Conservation (phyloP, 176 grass and related monocot species). For the Cocos nucifera region DNA sequence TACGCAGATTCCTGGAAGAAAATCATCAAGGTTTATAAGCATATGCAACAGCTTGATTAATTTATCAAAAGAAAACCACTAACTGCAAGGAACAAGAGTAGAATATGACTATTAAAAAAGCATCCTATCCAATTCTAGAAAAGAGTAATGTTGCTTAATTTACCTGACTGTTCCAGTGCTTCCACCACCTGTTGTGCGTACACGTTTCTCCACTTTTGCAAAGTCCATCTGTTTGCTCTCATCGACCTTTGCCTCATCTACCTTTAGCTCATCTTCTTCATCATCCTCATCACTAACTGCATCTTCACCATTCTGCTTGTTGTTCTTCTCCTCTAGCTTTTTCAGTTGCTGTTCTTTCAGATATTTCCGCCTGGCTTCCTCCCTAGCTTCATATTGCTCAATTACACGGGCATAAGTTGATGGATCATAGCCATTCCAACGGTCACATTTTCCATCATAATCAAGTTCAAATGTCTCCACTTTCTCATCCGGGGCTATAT, state of each 20-base stretch:
- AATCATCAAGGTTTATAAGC: too few species aligned
- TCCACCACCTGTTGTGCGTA: constrained; percentile 92
- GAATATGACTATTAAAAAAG: neutral
- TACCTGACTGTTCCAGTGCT: constrained; percentile 97
- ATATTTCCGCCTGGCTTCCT: constrained; percentile 90
- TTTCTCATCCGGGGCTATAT: constrained; percentile 89
- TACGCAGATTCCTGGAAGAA: constrained; percentile 79
- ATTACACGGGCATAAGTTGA: constrained; percentile 78
- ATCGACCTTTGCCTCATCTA: constrained; percentile 96
- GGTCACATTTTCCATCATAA: constrained; percentile 90
- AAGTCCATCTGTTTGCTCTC: constrained; percentile 97
- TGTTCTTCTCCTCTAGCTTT: constrained; percentile 88
- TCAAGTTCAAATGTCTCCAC: constrained; percentile 90
- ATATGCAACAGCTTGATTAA: too few species aligned
- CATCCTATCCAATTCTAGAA: neutral
- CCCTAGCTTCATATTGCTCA: constrained; percentile 67
- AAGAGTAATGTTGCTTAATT: neutral
- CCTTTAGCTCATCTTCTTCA: constrained; percentile 65
- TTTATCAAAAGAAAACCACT: too few species aligned
- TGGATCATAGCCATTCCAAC: constrained; percentile 85
- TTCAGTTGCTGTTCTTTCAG: constrained; percentile 89
- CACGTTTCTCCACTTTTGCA: constrained; percentile 93
- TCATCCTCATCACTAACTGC: constrained; percentile 53
- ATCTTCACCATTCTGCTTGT: constrained; percentile 24
- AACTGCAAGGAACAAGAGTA: too few species aligned